Evolutionary conservation across 73 alveolate species (phyloP).

Genomic region (Stentor coeruleus): DNA sequence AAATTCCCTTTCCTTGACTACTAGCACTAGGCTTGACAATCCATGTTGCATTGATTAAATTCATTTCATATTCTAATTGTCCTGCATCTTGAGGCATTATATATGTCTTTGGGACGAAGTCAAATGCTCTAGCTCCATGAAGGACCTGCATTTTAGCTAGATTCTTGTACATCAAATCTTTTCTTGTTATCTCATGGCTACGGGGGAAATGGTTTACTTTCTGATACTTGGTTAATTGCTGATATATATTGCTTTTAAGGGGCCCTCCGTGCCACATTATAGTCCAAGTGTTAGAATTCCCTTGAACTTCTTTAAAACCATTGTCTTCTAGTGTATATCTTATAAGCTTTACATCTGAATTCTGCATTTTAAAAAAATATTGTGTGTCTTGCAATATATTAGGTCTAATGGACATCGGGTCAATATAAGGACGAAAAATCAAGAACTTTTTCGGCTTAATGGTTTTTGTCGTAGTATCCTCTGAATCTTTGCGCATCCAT

Average conservation of each 20-base stretch:
- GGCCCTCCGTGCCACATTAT: conserved; percentile 54
- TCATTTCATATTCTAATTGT: conserved; percentile 53
- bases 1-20: conserved; percentile 92
- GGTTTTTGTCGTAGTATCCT: conserved; percentile 11
- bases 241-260: conserved; percentile 41
- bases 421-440: conserved; percentile 45
- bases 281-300: conserved; percentile 38
- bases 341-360: conserved; percentile 48
- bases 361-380: conserved; percentile 45
- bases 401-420: conserved; percentile 49
- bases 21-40: conserved; percentile 85
- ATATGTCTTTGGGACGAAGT: conserved; percentile 74
- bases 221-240: conserved; percentile 45
- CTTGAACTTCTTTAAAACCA: conserved; percentile 59
- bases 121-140: conserved; percentile 54
- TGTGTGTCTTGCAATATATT: conserved; percentile 35
- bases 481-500: neutral
- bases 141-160: conserved; percentile 62
- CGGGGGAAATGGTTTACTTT: conserved; percentile 73
- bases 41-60: conserved; percentile 32
- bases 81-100: conserved; percentile 54
- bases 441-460: conserved; percentile 35
- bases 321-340: conserved; percentile 65
- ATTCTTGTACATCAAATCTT: conserved; percentile 56
- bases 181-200: conserved; percentile 73